Evolutionary conservation across 805 yeast species (phyloP).

Genomic region (Candida maris): DNA sequence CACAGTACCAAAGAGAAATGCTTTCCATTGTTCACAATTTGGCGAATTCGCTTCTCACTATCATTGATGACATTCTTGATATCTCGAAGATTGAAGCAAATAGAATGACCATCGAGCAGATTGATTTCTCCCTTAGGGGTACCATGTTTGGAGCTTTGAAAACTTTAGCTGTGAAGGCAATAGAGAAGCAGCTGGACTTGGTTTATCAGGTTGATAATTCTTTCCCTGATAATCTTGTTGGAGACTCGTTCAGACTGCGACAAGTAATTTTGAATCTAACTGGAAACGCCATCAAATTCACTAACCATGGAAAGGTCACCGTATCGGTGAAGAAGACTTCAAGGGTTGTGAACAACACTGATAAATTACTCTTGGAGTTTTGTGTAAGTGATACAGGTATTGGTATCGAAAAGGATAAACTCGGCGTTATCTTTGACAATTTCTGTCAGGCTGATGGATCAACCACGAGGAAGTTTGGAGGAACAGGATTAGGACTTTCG

Average conservation of each 20-base stretch:
- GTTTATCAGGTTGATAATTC: constrained; percentile 80
- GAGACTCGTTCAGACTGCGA: constrained; percentile 84
- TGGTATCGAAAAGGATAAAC: constrained; percentile 81
- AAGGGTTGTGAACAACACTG: constrained; percentile 33
- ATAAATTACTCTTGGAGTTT: constrained; percentile 62
- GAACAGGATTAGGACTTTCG: constrained; percentile 86
- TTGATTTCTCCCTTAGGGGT: constrained; percentile 80
- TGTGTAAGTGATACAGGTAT: constrained; percentile 90
- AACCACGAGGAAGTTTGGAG: constrained; percentile 88
- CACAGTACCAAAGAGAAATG: constrained; percentile 92
- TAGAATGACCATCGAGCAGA: constrained; percentile 88
- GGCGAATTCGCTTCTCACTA: constrained; percentile 80
- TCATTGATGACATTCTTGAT: constrained; percentile 87
- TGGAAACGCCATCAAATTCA: constrained; percentile 87
- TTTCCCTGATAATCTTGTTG: constrained; percentile 82
- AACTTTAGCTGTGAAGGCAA: constrained; percentile 85
- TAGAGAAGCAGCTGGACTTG: constrained; percentile 77
- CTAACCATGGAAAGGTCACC: constrained; percentile 77
- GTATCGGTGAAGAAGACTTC: constrained; percentile 62
- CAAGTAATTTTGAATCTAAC: constrained; percentile 84
- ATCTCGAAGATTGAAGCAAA: constrained; percentile 92
- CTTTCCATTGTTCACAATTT: constrained; percentile 82
- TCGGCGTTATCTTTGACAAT: constrained; percentile 82
- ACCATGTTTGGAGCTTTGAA: constrained; percentile 88
- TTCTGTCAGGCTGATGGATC: constrained; percentile 95